Base-by-base conservation (phyloP, 495 filamentous ascomycete genomes). In the Neurospora sp. region DNA sequence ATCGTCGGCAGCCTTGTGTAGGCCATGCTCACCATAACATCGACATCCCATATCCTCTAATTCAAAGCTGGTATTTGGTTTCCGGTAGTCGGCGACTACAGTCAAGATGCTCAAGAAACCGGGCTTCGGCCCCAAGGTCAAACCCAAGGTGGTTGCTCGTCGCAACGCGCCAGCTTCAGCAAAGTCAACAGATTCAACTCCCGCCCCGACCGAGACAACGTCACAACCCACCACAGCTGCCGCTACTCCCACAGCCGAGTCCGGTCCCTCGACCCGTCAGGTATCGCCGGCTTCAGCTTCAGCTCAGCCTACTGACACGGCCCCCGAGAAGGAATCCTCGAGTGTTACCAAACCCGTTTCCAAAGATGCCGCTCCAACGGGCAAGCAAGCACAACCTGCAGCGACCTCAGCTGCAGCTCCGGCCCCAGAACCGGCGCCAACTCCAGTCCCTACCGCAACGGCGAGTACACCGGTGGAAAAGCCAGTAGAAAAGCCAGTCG, bases 31-130 rank as follows among this genome's bases (percentile, higher is more conserved):
- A 66, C 14, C 53, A 66, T 35, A 4, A 66, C 53, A 16, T 35
- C 27, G 53, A 66, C 22, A 2, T 9, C 6, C 1, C 6, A 1
- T 9, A 1, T 9, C 3, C 1, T 66, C 6, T 66, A 66, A 61
- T 7, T 31, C 22, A 61, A 14, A 59, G 1, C 48, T 16, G 10
- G 3, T 31, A 31, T 12, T 31, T 12, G 12, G 6, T 6, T 59
- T 1, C 46, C 46, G 10, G 5, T 22, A 53, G 46, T 53, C 18
- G 3, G 31, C 59, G 12, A 68, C 10, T 83, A 82, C 76, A 81
- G 77, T 80, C 82, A 73, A 77, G 69, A 84, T 86, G 82, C 71
- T 85, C 73, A 85, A 83, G 73, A 84, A 83, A 70, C 75, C 79
- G 70, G 81, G 77, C 78, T 83, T 85, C 75, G 84, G 83, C 78